Evolutionary conservation across 257 asterid species (phyloP).

Genomic region (Rubia yunnanensis): DNA sequence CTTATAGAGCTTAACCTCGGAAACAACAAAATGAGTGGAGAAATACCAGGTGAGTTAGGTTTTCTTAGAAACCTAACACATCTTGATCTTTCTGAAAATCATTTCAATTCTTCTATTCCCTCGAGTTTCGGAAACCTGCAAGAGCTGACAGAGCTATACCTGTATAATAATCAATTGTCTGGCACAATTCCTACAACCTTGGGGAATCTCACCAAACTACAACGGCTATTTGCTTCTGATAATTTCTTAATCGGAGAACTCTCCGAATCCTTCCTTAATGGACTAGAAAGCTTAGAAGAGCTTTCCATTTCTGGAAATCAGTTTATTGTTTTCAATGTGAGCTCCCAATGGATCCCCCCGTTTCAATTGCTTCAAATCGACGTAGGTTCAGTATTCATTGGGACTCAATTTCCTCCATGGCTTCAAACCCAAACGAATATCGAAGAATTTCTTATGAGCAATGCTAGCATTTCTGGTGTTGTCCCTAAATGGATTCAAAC

Average conservation of each 20-base stretch:
- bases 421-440: not conserved
- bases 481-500: too few relatives aligned
- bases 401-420: slow-evolving; percentile 7
- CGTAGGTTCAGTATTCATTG: not conserved
- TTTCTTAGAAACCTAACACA: not conserved
- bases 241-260: too few relatives aligned
- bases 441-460: too few relatives aligned
- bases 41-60: slow-evolving; percentile 7
- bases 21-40: not conserved
- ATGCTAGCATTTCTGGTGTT: too few relatives aligned
- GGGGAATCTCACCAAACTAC: too few relatives aligned
- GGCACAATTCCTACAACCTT: slow-evolving; percentile 4
- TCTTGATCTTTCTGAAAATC: not conserved
- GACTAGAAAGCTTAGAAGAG: not conserved
- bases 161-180: not conserved
- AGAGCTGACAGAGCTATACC: not conserved
- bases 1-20: not conserved
- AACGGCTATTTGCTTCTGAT: not conserved
- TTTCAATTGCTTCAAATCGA: not conserved
- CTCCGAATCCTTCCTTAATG: too few relatives aligned
- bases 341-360: not conserved
- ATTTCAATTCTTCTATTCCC: not conserved
- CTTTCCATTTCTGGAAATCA: not conserved
- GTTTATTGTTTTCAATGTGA: too few relatives aligned
- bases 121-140: slow-evolving; percentile 3